These are phyloP conservation scores for Debaryomycetaceae sp. DNA, from an alignment of 1,139 yeast species.

Conservation along the genomic window DNA sequence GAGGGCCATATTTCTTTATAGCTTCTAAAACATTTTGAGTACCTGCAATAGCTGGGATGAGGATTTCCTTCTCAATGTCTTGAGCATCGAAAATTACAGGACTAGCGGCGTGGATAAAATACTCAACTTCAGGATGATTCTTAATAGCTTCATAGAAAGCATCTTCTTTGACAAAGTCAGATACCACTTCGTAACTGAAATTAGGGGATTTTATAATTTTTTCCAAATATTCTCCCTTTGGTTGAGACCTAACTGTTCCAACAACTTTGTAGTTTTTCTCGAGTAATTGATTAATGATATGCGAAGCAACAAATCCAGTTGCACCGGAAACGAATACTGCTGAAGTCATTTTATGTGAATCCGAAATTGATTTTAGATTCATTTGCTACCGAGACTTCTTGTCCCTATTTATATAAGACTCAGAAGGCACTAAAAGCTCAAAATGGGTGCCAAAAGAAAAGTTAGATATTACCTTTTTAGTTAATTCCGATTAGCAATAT, in stretches of 20 bases:
- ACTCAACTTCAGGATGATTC: slow-evolving; percentile 45
- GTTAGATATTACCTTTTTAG: too few relatives aligned
- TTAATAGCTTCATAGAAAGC: slow-evolving; percentile 48
- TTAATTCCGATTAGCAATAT: too few relatives aligned
- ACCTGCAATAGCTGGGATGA: slow-evolving; percentile 31
- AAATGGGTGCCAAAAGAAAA: too few relatives aligned
- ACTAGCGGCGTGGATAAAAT: slow-evolving; percentile 50
- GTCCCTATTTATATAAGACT: too few relatives aligned
- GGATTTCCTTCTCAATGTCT: slow-evolving; percentile 26
- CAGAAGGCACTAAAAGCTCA: too few relatives aligned
- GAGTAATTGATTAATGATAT: slow-evolving; percentile 26
- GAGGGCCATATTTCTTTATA: slow-evolving; percentile 23
- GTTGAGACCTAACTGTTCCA: slow-evolving; percentile 55
- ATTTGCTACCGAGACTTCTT: too few relatives aligned
- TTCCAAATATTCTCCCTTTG: slow-evolving; percentile 43
- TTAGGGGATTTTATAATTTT: slow-evolving; percentile 24
- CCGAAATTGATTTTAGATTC: too few relatives aligned
- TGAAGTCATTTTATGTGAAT: slow-evolving; percentile 11
- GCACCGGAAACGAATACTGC: slow-evolving; percentile 37
- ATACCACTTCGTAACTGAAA: not conserved
- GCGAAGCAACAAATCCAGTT: slow-evolving; percentile 38
- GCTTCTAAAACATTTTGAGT: slow-evolving; percentile 30
- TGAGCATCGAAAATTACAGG: slow-evolving; percentile 23
- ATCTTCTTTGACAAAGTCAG: not conserved
- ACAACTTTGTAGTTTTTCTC: slow-evolving; percentile 47